Conservation (phyloP, 805 yeast species). For the Komagataella ulmi region DNA sequence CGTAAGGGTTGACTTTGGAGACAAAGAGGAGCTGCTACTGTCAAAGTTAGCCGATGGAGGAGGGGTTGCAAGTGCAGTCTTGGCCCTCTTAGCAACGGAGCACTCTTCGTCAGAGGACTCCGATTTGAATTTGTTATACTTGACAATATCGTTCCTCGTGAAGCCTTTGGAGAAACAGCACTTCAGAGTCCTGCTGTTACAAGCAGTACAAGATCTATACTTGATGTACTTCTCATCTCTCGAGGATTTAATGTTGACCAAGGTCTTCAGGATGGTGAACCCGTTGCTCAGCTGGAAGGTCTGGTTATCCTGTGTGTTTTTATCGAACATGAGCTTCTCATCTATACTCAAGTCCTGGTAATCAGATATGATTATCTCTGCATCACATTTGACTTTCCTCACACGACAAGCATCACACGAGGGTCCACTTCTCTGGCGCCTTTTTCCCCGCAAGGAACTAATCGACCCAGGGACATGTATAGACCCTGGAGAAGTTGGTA, state of each 20-base stretch:
- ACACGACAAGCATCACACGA: constrained; percentile 61
- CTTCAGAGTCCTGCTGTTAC: constrained; percentile 26
- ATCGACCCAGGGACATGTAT: not conserved
- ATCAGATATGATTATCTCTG: constrained; percentile 29
- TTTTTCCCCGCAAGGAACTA: not conserved
- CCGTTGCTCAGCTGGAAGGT: not conserved
- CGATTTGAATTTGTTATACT: constrained; percentile 12
- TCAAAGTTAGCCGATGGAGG: not conserved
- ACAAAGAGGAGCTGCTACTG: constrained; percentile 1
- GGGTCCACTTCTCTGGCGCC: constrained; percentile 61
- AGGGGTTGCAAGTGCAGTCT: not conserved
- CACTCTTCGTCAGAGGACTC: constrained; percentile 1
- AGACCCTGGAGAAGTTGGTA: not conserved
- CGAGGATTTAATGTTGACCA: constrained; percentile 10
- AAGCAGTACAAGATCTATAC: constrained; percentile 43
- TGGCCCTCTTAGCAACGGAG: not conserved
- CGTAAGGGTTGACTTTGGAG: constrained; percentile 1
- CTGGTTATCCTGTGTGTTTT: not conserved
- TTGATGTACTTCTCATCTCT: constrained; percentile 21
- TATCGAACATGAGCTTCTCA: not conserved
- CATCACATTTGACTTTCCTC: constrained; percentile 64
- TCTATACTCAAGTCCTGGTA: constrained; percentile 1
- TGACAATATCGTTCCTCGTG: constrained; percentile 45
- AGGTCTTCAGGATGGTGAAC: constrained; percentile 5
- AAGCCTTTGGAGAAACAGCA: constrained; percentile 55